Evolutionary conservation across 371 early-diverging fungal genomes (phyloP).

Genomic region (Batrachochytrium dendrobatidis): DNA sequence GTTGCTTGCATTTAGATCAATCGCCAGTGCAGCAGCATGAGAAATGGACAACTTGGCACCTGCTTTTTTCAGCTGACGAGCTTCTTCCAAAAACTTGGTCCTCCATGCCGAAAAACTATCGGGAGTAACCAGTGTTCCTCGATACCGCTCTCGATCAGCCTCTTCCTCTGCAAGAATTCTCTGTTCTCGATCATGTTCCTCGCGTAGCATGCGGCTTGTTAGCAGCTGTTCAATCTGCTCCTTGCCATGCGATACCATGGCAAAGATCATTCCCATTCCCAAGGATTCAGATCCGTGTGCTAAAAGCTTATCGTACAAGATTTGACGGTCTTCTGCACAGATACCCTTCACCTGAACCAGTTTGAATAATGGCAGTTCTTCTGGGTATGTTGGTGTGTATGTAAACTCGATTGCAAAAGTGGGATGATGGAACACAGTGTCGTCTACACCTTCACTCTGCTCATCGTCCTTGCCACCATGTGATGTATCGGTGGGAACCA

Average conservation of each 20-base stretch:
- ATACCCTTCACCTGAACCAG: constrained; percentile 35
- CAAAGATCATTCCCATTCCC: constrained; percentile 92
- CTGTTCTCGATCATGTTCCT: constrained; percentile 51
- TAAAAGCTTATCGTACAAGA: constrained; percentile 40
- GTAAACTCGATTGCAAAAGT: constrained; percentile 54
- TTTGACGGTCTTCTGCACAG: constrained; percentile 36
- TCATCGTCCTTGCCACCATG: not conserved
- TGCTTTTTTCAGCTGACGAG: constrained; percentile 46
- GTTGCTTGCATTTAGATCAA: constrained; percentile 17
- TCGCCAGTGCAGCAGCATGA: constrained; percentile 8
- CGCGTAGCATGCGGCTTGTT: constrained; percentile 41
- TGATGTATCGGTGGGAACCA: too few species aligned
- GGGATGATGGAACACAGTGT: constrained; percentile 3
- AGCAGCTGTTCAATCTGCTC: constrained; percentile 63
- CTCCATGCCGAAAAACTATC: constrained; percentile 79
- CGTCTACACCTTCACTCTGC: not conserved
- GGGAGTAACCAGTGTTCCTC: constrained; percentile 77
- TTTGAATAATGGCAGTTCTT: constrained; percentile 64
- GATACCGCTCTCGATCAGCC: constrained; percentile 68
- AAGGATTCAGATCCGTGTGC: constrained; percentile 55
- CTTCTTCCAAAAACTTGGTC: constrained; percentile 64
- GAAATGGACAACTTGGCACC: constrained; percentile 32
- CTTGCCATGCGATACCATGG: constrained; percentile 69
- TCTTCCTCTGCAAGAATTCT: constrained; percentile 63
- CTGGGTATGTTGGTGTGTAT: constrained; percentile 84